Evolutionary conservation across 768 basidiomycete genomes (phyloP), one percentile per base, ranked within the genome.

Genomic region (Lactarius tabidus): DNA sequence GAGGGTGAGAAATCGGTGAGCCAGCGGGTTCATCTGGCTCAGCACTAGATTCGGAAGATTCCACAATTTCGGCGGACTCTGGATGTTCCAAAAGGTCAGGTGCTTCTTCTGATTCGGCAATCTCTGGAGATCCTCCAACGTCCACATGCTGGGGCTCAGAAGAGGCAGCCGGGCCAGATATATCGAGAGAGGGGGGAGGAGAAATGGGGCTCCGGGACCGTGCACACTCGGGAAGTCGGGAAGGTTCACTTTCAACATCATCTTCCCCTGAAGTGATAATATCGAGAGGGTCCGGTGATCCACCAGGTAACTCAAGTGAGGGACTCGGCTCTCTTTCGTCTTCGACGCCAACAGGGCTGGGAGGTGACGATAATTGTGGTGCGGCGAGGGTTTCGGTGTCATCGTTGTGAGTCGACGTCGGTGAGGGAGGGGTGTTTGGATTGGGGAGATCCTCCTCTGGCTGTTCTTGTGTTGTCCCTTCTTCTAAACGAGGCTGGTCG

Each of bases 251-350:
- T 51, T 48, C 59, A 23, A 31, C 41, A 17, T 54, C 61, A 29
- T 62, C 39, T 36, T 66, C 65, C 45, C 51, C 57, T 3, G 60
- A 59, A 20, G 60, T 41, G 18, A 62, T 66, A 17, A 66, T 54
- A 35, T 66, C 65, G 51, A 66, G 65, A 58, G 57, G 65, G 10
- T 66, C 65, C 35, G 65, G 61, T 8, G 61, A 66, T 26, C 54
- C 65, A 38, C 43, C 14, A 23, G 31, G 39, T 5, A 28, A 35
- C 12, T 29, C 57, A n/a, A 57, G 61, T 28, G 65, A 58, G 18
- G 15, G 59, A 57, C 18, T 56, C 12, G 54, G 17, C 31, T 62
- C 60, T 14, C 57, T 45, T 5, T 65, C 28, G 2, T 66, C 65
- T 41, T 53, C 61, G 33, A 51, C 48, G 28, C 18, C 41, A 33